Evolutionary conservation across 257 asterid genomes (phyloP).

Genomic region (Solanum tarijense): DNA sequence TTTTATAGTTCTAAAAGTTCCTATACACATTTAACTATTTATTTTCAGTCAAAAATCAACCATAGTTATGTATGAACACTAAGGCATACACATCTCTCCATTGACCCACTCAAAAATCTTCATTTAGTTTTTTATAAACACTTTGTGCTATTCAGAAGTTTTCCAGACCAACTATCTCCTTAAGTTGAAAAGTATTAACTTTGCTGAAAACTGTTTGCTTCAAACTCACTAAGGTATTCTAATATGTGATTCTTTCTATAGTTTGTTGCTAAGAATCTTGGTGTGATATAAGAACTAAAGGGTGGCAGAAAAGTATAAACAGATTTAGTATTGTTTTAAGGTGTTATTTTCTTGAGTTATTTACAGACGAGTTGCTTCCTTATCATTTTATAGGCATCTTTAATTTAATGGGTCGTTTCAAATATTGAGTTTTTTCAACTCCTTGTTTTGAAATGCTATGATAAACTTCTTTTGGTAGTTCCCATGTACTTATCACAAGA

Average conservation of each 20-base stretch:
- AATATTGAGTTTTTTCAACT: not conserved
- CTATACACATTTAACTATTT: not conserved
- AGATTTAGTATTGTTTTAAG: not conserved
- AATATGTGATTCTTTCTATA: not conserved
- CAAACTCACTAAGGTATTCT: not conserved
- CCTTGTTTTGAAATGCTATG: not conserved
- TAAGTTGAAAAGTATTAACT: not conserved
- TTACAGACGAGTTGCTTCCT: not conserved
- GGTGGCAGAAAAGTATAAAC: not conserved
- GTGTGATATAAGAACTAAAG: not conserved
- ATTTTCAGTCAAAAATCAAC: not conserved
- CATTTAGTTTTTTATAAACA: not conserved
- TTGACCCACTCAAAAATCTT: not conserved
- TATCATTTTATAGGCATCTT: not conserved
- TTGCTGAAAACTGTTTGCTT: not conserved
- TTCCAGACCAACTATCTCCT: not conserved
- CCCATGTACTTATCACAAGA: slow-evolving; percentile 2
- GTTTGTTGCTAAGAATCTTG: not conserved
- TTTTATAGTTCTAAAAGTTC: not conserved
- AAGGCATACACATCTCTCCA: not conserved
- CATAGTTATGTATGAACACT: not conserved
- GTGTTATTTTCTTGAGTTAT: not conserved
- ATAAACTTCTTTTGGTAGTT: not conserved
- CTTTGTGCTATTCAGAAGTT: not conserved
- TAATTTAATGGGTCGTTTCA: not conserved